phyloP scores from a whole-genome alignment of 495 filamentous ascomycete genomes.

The Terfezia claveryi region DNA sequence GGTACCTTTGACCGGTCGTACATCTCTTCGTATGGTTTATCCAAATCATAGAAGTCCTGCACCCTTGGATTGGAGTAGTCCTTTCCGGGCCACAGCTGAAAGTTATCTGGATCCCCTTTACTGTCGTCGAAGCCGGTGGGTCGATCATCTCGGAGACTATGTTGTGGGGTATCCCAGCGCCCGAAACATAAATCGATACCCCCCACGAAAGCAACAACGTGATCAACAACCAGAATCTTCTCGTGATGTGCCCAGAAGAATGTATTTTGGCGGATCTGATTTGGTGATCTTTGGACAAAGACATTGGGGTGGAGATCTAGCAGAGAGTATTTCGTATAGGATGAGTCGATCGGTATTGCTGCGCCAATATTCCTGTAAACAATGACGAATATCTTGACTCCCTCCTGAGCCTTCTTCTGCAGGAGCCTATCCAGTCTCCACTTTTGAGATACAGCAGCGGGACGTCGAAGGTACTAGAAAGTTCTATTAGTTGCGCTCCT shows the following conservation, averaged over 20 bases:
- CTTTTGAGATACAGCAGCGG: conserved; percentile 93
- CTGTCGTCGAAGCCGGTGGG: conserved; percentile 77
- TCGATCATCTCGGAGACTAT: conserved; percentile 77
- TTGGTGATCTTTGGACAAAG: conserved; percentile 85
- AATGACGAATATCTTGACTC: conserved; percentile 95
- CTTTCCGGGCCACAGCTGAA: conserved; percentile 93
- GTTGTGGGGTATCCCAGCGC: conserved; percentile 88
- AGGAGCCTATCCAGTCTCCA: conserved; percentile 93
- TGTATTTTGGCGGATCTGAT: conserved; percentile 96
- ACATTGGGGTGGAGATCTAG: conserved; percentile 91
- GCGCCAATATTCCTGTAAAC: conserved; percentile 97
- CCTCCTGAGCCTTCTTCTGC: conserved; percentile 77
- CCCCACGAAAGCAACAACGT: conserved; percentile 87
- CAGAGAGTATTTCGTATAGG: conserved; percentile 94
- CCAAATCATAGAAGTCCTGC: conserved; percentile 78
- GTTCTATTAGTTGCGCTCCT: background rate
- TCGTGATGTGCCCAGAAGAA: conserved; percentile 99
- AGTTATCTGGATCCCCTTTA: conserved; percentile 67
- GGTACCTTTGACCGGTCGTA: conserved; percentile 75
- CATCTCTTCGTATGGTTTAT: conserved; percentile 98
- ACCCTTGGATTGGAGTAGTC: conserved; percentile 96
- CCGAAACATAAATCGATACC: conserved; percentile 96
- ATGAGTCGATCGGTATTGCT: conserved; percentile 94
- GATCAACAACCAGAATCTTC: conserved; percentile 87
- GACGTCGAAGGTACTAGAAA: conserved; percentile 60